Evolutionary conservation across 257 asterid species (phyloP), one percentile per base, ranked within the genome.

Genomic region (Nicotiana obtusifolia): DNA sequence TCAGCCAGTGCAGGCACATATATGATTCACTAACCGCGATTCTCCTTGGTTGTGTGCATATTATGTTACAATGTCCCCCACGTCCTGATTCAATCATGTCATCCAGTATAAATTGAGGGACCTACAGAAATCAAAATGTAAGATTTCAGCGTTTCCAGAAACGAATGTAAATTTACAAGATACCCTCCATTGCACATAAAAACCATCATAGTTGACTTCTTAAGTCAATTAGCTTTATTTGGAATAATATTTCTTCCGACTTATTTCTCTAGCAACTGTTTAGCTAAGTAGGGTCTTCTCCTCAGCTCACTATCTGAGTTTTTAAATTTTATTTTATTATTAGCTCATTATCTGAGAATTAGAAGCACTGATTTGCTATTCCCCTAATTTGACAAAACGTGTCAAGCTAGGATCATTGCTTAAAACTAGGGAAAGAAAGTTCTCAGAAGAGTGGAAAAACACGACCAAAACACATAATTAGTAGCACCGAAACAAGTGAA

Each of bases 31-130:
- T 24, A 24, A 75, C 79, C 91, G 99, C 98, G 68, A 95, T 95
- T 91, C 99, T 91, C 95, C 99, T 91, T 14, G 99, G 99, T 87
- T 95, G 99, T 44, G 99, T 95, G 88, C 99, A 95, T 87, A 95
- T 86, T 83, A 95, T 89, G 87, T 89, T 95, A 87, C 98, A 95
- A 68, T 83, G 78, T 76, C 94, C 97, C 52, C 99, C 99, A 47
- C 69, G 85, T 83, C 97, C 99, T 82, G 93, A 92, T 87, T 94
- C 97, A 62, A 95, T 92, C 99, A 95, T 92, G 89, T 91, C 86
- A 82, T 95, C 98, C 93, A 95, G 87, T 89, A 95, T 92, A 84
- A 91, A 94, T 82, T 95, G 99, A 69, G 99, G 99, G 64, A 95
- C 99, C 99, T 95, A 84, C 82, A 89, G 80, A 84, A 85, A 69